phyloP scores from a whole-genome alignment of 2,329 filamentous ascomycete species.

The Cercospora citrullina region DNA sequence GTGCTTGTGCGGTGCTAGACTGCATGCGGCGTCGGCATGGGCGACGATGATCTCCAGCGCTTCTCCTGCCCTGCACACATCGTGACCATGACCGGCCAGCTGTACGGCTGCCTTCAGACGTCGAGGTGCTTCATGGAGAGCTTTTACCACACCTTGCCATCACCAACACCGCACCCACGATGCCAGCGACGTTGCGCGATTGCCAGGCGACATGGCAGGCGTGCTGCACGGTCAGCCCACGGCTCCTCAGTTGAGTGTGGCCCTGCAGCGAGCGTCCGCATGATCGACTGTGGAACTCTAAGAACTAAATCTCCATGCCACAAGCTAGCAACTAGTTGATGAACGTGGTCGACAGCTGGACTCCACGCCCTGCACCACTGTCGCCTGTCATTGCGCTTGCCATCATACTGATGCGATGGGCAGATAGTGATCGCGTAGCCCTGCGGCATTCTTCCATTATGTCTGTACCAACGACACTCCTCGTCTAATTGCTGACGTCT shows the following conservation, averaged over 20 bases:
- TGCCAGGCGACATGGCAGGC: not conserved
- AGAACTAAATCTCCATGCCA: not conserved
- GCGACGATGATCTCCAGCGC: not conserved
- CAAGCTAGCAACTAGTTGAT: not conserved
- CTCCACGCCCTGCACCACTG: not conserved
- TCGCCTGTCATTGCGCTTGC: not conserved
- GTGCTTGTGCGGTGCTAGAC: not conserved
- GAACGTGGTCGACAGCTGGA: not conserved
- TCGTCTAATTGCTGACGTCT: not conserved
- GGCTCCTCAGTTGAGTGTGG: not conserved
- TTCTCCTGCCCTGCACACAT: not conserved
- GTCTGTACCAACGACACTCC: not conserved
- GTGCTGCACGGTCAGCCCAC: not conserved
- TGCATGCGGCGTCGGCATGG: not conserved
- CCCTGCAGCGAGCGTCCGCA: conserved; percentile 1
- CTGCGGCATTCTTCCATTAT: not conserved
- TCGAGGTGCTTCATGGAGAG: not conserved
- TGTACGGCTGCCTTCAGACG: not conserved
- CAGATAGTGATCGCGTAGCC: not conserved
- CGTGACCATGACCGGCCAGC: not conserved
- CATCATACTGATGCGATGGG: not conserved
- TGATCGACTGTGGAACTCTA: conserved; percentile 1
- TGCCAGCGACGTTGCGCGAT: not conserved
- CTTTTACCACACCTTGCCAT: not conserved
- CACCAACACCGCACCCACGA: not conserved